Evolutionary conservation across 139 green algal genomes (phyloP).

Genomic region (Volvox reticuliferus): DNA sequence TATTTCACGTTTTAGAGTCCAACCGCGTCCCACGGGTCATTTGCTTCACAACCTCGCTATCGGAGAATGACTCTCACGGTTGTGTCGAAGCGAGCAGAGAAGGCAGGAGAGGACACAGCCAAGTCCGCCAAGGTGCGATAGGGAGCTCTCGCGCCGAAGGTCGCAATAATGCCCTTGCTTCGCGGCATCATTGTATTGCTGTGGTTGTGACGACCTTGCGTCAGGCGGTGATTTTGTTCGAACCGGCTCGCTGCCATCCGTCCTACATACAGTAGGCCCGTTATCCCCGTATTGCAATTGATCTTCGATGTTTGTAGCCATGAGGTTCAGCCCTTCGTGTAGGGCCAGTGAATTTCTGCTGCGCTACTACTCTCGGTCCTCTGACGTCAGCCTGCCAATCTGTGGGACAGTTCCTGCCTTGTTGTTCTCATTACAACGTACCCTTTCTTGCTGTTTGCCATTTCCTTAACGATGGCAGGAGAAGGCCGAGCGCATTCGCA

Average conservation of each 20-base stretch:
- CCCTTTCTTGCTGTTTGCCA: neutral
- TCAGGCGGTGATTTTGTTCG: too few relatives aligned
- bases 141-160: neutral
- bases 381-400: neutral
- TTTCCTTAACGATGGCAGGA: neutral
- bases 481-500: neutral
- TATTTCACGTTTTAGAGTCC: too few relatives aligned
- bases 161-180: too few relatives aligned
- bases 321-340: neutral
- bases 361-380: neutral
- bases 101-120: constrained; percentile 29
- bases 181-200: too few relatives aligned
- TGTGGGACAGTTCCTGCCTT: neutral
- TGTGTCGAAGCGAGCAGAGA: constrained; percentile 21
- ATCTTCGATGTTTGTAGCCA: neutral
- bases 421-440: neutral
- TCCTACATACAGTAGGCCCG: too few relatives aligned
- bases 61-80: neutral
- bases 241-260: too few relatives aligned
- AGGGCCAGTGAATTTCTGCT: neutral
- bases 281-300: too few relatives aligned
- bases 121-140: neutral
- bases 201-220: too few relatives aligned
- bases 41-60: neutral
- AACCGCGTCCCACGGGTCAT: neutral